Evolutionary conservation across 768 basidiomycete genomes (phyloP).

Genomic region (Piloderma croceum): DNA sequence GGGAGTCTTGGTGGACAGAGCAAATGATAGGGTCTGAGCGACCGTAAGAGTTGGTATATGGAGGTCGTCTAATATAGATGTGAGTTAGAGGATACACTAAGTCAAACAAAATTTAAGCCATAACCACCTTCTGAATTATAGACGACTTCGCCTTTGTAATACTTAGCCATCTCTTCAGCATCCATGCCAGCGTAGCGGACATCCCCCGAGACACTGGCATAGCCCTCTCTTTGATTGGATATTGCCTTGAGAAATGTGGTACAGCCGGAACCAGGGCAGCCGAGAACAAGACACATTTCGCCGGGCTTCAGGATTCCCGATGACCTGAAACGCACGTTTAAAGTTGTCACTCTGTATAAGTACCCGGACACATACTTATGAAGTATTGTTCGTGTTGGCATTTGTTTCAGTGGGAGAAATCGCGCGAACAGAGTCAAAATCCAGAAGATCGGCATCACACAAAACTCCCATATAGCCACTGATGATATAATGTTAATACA

Average conservation of each 20-base stretch:
- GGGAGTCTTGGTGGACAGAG: conserved; percentile 68
- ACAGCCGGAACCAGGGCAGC: conserved; percentile 81
- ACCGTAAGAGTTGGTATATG: conserved; percentile 82
- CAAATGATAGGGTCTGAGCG: conserved; percentile 68
- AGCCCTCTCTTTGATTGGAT: conserved; percentile 68
- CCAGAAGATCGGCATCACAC: conserved; percentile 46
- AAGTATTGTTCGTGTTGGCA: conserved; percentile 47
- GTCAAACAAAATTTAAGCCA: conserved; percentile 1
- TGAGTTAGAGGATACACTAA: neutral
- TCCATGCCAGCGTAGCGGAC: conserved; percentile 81
- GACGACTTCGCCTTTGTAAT: conserved; percentile 74
- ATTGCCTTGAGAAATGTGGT: conserved; percentile 82
- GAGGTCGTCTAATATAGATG: conserved; percentile 51
- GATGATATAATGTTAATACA: neutral
- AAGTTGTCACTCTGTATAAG: neutral
- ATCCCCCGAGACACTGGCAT: conserved; percentile 56
- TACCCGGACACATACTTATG: conserved; percentile 40
- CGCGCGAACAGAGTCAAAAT: conserved; percentile 38
- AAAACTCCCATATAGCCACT: conserved; percentile 52
- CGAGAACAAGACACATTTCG: conserved; percentile 84
- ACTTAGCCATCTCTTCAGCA: conserved; percentile 67
- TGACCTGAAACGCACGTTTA: too few species aligned
- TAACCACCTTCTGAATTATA: conserved; percentile 67
- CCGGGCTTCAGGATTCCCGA: conserved; percentile 70
- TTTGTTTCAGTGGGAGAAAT: conserved; percentile 32